phyloP scores from a whole-genome alignment of 1,139 yeast species.

The Hansenula lynferdii region DNA sequence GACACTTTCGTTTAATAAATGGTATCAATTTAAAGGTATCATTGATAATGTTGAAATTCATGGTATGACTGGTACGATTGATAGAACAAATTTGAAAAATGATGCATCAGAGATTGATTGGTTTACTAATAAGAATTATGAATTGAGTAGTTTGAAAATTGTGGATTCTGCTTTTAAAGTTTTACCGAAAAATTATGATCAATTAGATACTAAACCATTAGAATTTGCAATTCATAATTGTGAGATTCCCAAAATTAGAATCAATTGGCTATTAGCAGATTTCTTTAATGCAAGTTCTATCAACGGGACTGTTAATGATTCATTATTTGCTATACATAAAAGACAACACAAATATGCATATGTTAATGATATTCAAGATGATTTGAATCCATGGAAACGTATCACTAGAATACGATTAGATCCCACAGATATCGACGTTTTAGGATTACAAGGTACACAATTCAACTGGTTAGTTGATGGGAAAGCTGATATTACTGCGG shows the following conservation, averaged over 20 bases:
- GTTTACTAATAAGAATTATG: conserved; percentile 36
- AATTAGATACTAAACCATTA: conserved; percentile 29
- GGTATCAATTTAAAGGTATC: conserved; percentile 67
- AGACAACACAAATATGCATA: conserved; percentile 43
- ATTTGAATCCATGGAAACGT: conserved; percentile 41
- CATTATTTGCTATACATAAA: conserved; percentile 71
- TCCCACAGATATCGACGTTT: conserved; percentile 48
- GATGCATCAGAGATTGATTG: conserved; percentile 36
- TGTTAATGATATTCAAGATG: conserved; percentile 30
- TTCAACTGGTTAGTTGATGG: conserved; percentile 73
- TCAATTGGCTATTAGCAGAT: conserved; percentile 56
- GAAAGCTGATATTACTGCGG: conserved; percentile 64
- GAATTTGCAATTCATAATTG: conserved; percentile 58
- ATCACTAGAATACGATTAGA: conserved; percentile 61
- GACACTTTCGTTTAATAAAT: conserved; percentile 58
- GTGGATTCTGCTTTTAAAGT: conserved; percentile 51
- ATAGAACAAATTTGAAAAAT: conserved; percentile 33
- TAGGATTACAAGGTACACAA: conserved; percentile 34
- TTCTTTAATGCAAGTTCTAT: conserved; percentile 65
- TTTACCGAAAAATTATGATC: conserved; percentile 24
- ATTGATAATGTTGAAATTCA: conserved; percentile 56
- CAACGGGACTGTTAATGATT: conserved; percentile 68
- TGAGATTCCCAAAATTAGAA: conserved; percentile 55
- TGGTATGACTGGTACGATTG: conserved; percentile 55
- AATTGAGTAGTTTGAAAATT: conserved; percentile 45